Evolutionary conservation across 2,329 filamentous ascomycete genomes (phyloP), one percentile per base, ranked within the genome.

Genomic region (Apiospora marii): DNA sequence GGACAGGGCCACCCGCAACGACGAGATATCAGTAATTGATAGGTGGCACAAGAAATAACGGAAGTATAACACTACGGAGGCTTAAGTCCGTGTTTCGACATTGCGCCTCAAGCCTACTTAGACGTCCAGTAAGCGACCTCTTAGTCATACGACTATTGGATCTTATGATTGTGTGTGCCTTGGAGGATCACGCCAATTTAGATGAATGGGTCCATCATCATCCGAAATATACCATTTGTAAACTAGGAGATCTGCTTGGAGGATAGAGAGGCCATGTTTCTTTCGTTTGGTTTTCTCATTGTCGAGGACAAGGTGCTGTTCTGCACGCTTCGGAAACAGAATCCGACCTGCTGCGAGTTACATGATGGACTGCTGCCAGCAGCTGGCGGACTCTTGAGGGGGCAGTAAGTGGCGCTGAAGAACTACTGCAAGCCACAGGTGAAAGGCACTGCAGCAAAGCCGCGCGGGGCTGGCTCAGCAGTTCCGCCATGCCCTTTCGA

Each of bases 401-500:
- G 16, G 3, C 24, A 6, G 27, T 4, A 30, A 30, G 8, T 34
- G 51, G 51, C 24, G 51, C 51, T 53, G 49, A 10, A 37, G 37
- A 37, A 37, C 37, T 8, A 41, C 27, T 46, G 44, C n/a, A 27
- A 53, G 49, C 24, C 51, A 58, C 51, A 8, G 14, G n/a, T n/a
- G n/a, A n/a, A n/a, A n/a, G n/a, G 7, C 19, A 58, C 51, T 37
- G 53, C 30, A 41, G 37, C 37, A 37, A 34, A 37, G 16, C 14
- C 27, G 19, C 46, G 19, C 46, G 6, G 46, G 44, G 44, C 16
- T 48, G 44, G 46, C 53, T 12, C 8, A 12, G 53, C 53, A 61
- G 53, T 61, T 37, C 34, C 34, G 19, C 53, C 53, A 61, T 61
- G 30, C 53, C 58, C 58, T 64, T 64, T 22, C 58, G 58, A 64